Evolutionary conservation across 2,329 filamentous ascomycete genomes (phyloP).

Genomic region (Botrytis medusae): DNA sequence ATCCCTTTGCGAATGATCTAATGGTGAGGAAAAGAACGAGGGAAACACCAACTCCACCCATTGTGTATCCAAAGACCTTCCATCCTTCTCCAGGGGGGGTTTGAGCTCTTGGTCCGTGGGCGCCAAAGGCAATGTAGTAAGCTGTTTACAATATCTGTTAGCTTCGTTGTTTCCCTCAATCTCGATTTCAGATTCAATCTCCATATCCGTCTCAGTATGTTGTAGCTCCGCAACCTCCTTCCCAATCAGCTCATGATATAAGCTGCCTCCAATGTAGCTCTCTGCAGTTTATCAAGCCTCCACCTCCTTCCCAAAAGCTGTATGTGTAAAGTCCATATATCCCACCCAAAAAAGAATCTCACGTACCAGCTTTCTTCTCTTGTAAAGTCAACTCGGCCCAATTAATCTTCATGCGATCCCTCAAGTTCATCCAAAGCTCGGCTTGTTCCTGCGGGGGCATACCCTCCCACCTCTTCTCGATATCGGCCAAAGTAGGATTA

Average conservation of each 20-base stretch:
- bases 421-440: conserved; percentile 96
- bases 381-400: conserved; percentile 93
- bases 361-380: conserved; percentile 98
- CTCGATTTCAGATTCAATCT: not conserved
- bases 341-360: not conserved
- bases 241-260: not conserved
- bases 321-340: not conserved
- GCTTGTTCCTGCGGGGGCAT: conserved; percentile 99
- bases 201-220: not conserved
- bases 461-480: conserved; percentile 98
- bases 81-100: conserved; percentile 81
- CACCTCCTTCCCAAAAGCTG: not conserved
- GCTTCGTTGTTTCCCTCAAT: not conserved
- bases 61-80: conserved; percentile 74
- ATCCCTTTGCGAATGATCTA: conserved; percentile 68
- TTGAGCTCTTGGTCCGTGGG: conserved; percentile 86
- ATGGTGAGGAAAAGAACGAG: conserved; percentile 70
- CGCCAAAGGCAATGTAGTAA: conserved; percentile 98
- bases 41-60: conserved; percentile 64
- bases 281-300: not conserved
- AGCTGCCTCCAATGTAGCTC: not conserved
- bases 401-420: conserved; percentile 98
- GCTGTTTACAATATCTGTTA: conserved; percentile 54
- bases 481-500: conserved; percentile 95
- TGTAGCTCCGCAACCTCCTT: not conserved